Conservation (phyloP, 2,329 filamentous ascomycete species). For the Beauveria bassiana region DNA sequence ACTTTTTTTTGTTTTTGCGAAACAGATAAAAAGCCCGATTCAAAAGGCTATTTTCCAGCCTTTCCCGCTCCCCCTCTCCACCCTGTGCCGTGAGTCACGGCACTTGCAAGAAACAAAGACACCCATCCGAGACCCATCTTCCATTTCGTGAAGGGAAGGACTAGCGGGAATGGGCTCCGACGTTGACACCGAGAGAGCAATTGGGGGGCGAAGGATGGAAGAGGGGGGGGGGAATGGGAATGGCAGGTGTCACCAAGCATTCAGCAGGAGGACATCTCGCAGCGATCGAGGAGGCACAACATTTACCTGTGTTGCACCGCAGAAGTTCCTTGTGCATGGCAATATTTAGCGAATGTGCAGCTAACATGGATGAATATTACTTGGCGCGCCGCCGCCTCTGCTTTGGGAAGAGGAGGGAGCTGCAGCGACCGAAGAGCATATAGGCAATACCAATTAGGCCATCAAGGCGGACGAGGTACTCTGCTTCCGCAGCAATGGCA, state of each 20-base stretch:
- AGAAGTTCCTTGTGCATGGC: not conserved
- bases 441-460: not conserved
- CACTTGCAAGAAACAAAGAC: constrained; percentile 5
- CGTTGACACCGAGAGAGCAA: not conserved
- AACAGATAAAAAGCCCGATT: not conserved
- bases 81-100: constrained; percentile 10
- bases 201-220: not conserved
- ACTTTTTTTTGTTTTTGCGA: not conserved
- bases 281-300: constrained; percentile 1
- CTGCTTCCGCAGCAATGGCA: no score
- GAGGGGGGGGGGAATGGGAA: not conserved
- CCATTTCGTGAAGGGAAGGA: not conserved
- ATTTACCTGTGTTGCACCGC: not conserved
- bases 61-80: constrained; percentile 9
- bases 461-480: no score
- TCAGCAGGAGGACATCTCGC: not conserved
- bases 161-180: not conserved
- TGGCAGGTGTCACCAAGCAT: constrained; percentile 1
- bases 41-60: constrained; percentile 2
- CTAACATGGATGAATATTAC: not conserved
- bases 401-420: not conserved
- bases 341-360: not conserved
- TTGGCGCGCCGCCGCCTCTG: not conserved
- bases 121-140: constrained; percentile 5
- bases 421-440: not conserved